Evolutionary conservation across 2,329 filamentous ascomycete species (phyloP).

Genomic region (Coniella lustricola): DNA sequence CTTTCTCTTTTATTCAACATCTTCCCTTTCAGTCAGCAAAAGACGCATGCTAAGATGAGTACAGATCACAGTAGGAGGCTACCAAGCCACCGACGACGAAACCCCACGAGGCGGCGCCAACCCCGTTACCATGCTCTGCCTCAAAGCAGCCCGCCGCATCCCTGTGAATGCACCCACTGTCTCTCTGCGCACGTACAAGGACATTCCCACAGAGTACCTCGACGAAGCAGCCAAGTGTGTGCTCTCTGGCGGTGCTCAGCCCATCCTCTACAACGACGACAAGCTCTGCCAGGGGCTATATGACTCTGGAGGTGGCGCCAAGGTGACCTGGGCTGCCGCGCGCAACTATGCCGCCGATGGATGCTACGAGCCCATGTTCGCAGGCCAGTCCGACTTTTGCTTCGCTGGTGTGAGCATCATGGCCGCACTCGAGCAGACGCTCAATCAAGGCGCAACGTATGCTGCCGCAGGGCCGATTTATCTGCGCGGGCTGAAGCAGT

Average conservation of each 20-base stretch:
- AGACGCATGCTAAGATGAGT: too few relatives aligned
- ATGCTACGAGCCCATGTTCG: slow-evolving; percentile 6
- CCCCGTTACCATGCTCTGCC: slow-evolving; percentile 10
- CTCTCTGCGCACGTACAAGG: slow-evolving; percentile 9
- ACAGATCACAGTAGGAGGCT: slow-evolving; percentile 12
- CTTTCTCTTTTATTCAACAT: too few relatives aligned
- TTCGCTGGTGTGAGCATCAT: neutral
- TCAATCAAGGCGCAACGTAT: slow-evolving; percentile 5
- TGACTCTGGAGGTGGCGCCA: slow-evolving; percentile 2
- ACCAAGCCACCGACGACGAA: slow-evolving; percentile 2
- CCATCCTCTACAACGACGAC: slow-evolving; percentile 11
- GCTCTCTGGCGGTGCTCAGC: slow-evolving; percentile 8
- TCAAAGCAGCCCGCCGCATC: slow-evolving; percentile 12
- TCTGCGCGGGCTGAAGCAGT: slow-evolving; percentile 7
- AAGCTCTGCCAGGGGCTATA: slow-evolving; percentile 8
- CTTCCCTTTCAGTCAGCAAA: too few relatives aligned
- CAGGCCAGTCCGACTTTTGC: neutral
- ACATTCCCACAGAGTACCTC: neutral
- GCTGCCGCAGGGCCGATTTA: slow-evolving; percentile 3
- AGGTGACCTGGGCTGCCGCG: slow-evolving; percentile 1
- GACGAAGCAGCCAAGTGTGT: slow-evolving; percentile 10
- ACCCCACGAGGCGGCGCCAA: slow-evolving; percentile 5
- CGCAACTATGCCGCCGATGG: slow-evolving; percentile 11
- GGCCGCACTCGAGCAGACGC: slow-evolving; percentile 1
- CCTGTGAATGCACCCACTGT: slow-evolving; percentile 11